Conservation (phyloP, 1,284 basidiomycete genomes). For the Leccinum angustisporum region DNA sequence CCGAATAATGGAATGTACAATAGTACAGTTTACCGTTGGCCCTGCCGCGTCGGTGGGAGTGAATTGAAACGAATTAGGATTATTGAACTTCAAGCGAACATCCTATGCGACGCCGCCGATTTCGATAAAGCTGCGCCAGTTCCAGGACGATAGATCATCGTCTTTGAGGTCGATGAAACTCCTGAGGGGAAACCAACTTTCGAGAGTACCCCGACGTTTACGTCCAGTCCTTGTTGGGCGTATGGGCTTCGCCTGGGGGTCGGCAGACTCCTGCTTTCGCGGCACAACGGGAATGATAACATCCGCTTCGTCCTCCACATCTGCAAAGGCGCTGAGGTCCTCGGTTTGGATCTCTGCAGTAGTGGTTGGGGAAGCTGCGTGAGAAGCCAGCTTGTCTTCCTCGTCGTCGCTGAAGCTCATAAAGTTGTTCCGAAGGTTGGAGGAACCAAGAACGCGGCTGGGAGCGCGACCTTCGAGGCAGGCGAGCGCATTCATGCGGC, state of each 20-base stretch:
- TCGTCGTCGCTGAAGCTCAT: constrained; percentile 69
- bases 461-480: constrained; percentile 53
- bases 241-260: neutral
- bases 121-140: constrained; percentile 65
- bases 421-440: constrained; percentile 46
- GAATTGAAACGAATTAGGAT: neutral
- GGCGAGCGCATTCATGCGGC: constrained; percentile 56
- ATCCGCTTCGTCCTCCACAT: constrained; percentile 35
- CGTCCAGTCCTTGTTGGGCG: constrained; percentile 16
- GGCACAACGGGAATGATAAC: constrained; percentile 12
- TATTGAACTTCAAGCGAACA: neutral
- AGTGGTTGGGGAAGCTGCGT: neutral
- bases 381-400: constrained; percentile 37
- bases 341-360: constrained; percentile 6
- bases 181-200: constrained; percentile 47
- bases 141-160: constrained; percentile 45
- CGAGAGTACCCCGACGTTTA: constrained; percentile 41
- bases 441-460: constrained; percentile 13
- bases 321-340: constrained; percentile 25
- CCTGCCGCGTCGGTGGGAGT: constrained; percentile 4
- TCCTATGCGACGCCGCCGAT: constrained; percentile 41
- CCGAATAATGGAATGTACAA: constrained; percentile 11
- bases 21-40: constrained; percentile 15
- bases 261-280: constrained; percentile 2
- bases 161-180: constrained; percentile 66